Evolutionary conservation across 1,284 basidiomycete species (phyloP).

Genomic region (Leccinum huronense): DNA sequence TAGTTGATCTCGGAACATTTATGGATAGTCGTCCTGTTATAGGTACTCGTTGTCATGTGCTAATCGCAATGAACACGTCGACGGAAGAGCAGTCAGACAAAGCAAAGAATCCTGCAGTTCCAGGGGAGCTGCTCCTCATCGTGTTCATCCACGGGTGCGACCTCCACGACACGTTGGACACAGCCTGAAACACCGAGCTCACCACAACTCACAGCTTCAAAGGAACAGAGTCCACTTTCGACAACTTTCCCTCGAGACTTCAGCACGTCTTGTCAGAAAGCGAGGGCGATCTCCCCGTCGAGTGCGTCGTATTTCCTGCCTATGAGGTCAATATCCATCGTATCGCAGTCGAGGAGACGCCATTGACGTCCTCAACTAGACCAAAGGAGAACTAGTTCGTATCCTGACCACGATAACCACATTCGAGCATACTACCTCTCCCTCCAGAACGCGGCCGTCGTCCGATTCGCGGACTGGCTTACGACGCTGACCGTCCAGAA

Average conservation of each 20-base stretch:
- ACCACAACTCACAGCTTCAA: slow-evolving; percentile 49
- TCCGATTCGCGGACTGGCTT: slow-evolving; percentile 87
- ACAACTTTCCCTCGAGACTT: slow-evolving; percentile 72
- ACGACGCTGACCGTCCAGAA: slow-evolving; percentile 75
- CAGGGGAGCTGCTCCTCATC: slow-evolving; percentile 50
- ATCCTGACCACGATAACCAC: slow-evolving; percentile 2
- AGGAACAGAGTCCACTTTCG: slow-evolving; percentile 78
- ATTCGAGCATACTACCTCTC: slow-evolving; percentile 8
- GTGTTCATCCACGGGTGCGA: slow-evolving; percentile 68
- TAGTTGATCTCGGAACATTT: background rate
- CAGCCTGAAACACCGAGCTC: slow-evolving; percentile 2
- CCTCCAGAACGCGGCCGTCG: slow-evolving; percentile 71
- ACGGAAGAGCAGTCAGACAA: slow-evolving; percentile 16
- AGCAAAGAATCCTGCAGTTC: slow-evolving; percentile 14
- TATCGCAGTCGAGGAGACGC: slow-evolving; percentile 5
- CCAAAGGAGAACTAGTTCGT: slow-evolving; percentile 83
- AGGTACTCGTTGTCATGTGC: slow-evolving; percentile 10
- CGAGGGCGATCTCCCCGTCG: slow-evolving; percentile 53
- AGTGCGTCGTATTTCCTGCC: slow-evolving; percentile 82
- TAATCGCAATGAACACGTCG: slow-evolving; percentile 17
- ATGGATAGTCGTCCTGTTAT: slow-evolving; percentile 16
- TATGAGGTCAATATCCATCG: slow-evolving; percentile 65
- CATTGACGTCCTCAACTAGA: slow-evolving; percentile 43
- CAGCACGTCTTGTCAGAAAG: slow-evolving; percentile 71
- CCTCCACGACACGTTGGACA: slow-evolving; percentile 7